Evolutionary conservation across 805 yeast species (phyloP), one percentile per base, ranked within the genome.

Genomic region (Isabelozyma rhagii): DNA sequence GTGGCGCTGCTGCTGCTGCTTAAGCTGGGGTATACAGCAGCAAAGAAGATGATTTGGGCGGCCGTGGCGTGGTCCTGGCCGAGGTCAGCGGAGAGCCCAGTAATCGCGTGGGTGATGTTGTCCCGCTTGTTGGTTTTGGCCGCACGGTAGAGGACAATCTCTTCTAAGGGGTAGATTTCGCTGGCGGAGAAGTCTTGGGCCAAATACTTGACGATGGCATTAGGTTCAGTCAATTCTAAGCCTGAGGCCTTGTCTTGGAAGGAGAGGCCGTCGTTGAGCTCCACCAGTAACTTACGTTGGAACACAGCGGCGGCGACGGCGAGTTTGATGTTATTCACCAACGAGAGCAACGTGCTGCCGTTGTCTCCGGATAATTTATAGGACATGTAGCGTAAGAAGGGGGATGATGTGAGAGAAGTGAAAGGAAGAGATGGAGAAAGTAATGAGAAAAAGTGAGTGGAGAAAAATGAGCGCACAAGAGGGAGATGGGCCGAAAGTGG

Each of bases 191-290:
- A 84, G 53, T 82, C 83, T 18, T 71, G 64, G 39, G 81, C 71
- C 53, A 84, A 68, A 59, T 82, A 87, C 63, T 83, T 82, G 53
- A 86, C 84, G 47, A 86, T 82, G 17, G 94, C 83, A 61, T 86
- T 84, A 17, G 89, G 74, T 64, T 86, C 89, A 50, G 74, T 67
- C 53, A 87, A 72, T 56, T 77, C 79, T 47, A 82, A 77, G 2
- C 67, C 66, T 21, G 62, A 42, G 6, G 67, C 65, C 39, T 73
- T 63, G 52, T 74, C 73, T 6, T 64, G 49, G 52, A 77, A 68
- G 21, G 48, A 54, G 41, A 62, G 51, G 36, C 56, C 69, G 47
- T 62, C 58, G 25, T 62, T 56, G 44, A 55, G 47, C 27, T 52
- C 58, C 13, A 65, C 53, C 49, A 63, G 58, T 14, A 66, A 49